Evolutionary conservation across 345 rosid species (phyloP), one percentile per base, ranked within the genome.

Genomic region (Eucalyptus cloeziana): DNA sequence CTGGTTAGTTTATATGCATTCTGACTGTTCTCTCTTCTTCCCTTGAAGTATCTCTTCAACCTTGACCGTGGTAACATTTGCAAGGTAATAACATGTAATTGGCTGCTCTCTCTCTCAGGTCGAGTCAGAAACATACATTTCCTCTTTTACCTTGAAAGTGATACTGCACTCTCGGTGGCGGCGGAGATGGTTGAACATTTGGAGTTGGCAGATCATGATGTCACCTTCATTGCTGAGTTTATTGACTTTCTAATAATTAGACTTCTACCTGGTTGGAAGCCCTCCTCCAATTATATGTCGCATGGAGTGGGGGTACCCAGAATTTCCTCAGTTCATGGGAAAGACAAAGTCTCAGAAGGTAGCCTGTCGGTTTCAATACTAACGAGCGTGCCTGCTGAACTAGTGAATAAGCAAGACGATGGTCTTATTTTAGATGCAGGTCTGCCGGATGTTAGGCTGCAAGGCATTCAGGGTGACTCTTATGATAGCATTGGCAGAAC

Each of bases 151-250:
- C 95, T 95, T 58, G 96, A 94, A 88, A 90, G 94, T 30, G 99
- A 97, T 89, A 96, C 99, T 76, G 93, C 97, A 60, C 87, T 91
- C 44, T 93, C 95, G 5, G 95, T 96, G 60, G 96, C 97, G 13
- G 91, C 91, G 37, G 99, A 97, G 92, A 96, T 97, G 98, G 98
- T 93, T 86, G 97, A 96, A 90, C 96, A 94, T 89, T 92, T 96
- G 88, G 96, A 93, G 89, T 92, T 97, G 88, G 90, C 94, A 58
- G 92, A 92, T 80, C 95, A 95, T 90, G 97, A 97, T 89, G 96
- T 95, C 87, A 90, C 90, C 88, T 93, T 96, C 90, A 95, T 96
- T 89, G 95, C 97, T 86, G 95, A 94, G 92, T 90, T 96, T 90
- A 96, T 94, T 37, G 96, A 95, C 90, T 93, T 90, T 87, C 90